Base-by-base conservation (phyloP, 23 red algal genomes). In the Gracilaria domingensis region DNA sequence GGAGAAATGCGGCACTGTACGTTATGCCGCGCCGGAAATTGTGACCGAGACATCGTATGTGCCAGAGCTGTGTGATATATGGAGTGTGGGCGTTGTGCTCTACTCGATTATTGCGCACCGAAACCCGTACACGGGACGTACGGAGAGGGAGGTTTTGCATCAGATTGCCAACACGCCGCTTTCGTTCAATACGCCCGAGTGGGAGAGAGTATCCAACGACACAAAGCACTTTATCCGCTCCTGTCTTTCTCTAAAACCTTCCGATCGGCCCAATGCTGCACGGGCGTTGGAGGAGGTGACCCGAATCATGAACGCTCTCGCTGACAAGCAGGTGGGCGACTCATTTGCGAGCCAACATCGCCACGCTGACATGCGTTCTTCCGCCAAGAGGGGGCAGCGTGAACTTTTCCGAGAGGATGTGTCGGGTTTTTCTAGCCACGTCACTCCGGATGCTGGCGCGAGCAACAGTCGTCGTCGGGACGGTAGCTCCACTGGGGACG, bases 1-100 rank as follows among this genome's bases (percentile, higher is more conserved):
- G 8, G 80, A 90, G 26, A 87, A 70, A 26, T 98, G 96, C 66
- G 96, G 96, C 32, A 98, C 96, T 39, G 80, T 89, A 21, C 81
- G 92, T 12, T 98, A 95, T 75, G 88, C 86, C 58, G 93, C 96
- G 9, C 96, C 96, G 75, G 96, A 98, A 77, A 85, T 98, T 35
- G 75, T 94, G 0, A 82, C 66, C 36, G 84, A 85, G 51, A 80
- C 90, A n/a, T 53, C 90, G 34, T 95, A 95, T 42, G 45, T 88
- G 17, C 90, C 91, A 7, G 92, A 95, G 84, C 78, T 84, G 35
- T 90, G 82, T 14, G 96, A 98, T 45, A 93, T 98, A 17, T 98
- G 96, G 96, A 96, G 96, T 50, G 77, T 88, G 7, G 96, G 96
- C 12, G 78, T 98, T 20, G 96, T 98, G 18, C 75, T 98, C 29